Evolutionary conservation across 73 alveolate genomes (phyloP), one percentile per base, ranked within the genome.

Genomic region (Tetrahymena elliotti): DNA sequence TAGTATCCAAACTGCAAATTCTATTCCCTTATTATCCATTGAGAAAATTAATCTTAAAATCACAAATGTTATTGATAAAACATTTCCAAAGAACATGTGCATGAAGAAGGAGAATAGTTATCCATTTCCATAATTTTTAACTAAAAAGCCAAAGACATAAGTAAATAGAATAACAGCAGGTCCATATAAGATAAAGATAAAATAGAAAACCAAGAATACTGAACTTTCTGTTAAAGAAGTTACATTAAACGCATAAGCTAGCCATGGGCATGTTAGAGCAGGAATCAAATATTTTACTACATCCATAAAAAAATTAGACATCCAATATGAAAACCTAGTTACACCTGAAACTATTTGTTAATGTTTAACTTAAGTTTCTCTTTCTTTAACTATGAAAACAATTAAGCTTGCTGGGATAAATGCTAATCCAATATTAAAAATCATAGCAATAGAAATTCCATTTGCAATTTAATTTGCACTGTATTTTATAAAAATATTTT

Each of bases 321-420:
- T 93, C 99, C 99, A 99, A 95, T 99, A 99, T 18, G 99, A 98
- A 35, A 96, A 68, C 33, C 97, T 96, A 11, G 97, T 93, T 93
- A 99, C 97, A 16, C 99, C 99, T 83, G 99, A 97, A 16, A 99
- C 98, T 54, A 97, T 88, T 94, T 98, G 98, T 96, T 97, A 95
- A 94, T 99, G 99, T 92, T 98, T 98, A 53, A 99, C 97, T 93
- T 98, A 98, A 94, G 95, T 97, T 96, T 98, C 99, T 96, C 99
- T 97, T 96, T 99, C 99, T 93, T 97, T 97, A 12, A 98, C 98
- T 52, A 99, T 98, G 84, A 97, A 97, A 27, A 98, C 96, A 7
- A 98, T 96, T 37, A 99, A 96, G 83, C 98, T 96, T 33, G 99
- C 98, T 0, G 99, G 99, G 33, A 99, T 98, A 94, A 99, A 96